Conservation (phyloP, 2,329 filamentous ascomycete genomes). For the Colletotrichum ledebouriae region DNA sequence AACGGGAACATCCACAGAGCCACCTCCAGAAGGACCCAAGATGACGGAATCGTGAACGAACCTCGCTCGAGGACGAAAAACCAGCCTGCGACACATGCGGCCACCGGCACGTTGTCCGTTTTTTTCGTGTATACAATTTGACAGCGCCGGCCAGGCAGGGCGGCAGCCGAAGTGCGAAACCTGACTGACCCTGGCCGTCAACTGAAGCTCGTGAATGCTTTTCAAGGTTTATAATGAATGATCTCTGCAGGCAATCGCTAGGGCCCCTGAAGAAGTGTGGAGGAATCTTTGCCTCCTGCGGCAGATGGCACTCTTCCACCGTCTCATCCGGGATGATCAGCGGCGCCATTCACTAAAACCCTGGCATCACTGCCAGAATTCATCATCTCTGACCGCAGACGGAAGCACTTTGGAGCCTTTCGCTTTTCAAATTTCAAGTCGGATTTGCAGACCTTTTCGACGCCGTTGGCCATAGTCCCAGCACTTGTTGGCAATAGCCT, state of each 20-base stretch:
- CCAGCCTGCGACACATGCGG: neutral
- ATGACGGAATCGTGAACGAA: conserved; percentile 3
- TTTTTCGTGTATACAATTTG: conserved; percentile 24
- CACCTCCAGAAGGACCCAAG: conserved; percentile 8
- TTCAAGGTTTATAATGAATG: conserved; percentile 34
- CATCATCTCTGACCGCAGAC: conserved; percentile 5
- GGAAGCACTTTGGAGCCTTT: conserved; percentile 19
- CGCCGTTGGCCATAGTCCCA: neutral
- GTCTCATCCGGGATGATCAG: conserved; percentile 37
- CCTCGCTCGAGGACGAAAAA: neutral
- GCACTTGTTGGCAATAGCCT: conserved; percentile 33
- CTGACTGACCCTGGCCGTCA: conserved; percentile 1
- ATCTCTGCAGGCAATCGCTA: conserved; percentile 37
- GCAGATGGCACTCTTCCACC: conserved; percentile 21
- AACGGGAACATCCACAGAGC: conserved; percentile 18
- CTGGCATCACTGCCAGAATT: conserved; percentile 20
- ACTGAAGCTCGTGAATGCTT: conserved; percentile 30
- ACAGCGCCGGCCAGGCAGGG: conserved; percentile 29
- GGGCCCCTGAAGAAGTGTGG: conserved; percentile 31
- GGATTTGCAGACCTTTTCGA: conserved; percentile 19
- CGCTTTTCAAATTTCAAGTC: neutral
- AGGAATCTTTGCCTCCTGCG: conserved; percentile 35
- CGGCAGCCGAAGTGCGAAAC: conserved; percentile 27
- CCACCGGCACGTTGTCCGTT: neutral
- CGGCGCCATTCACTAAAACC: conserved; percentile 26